phyloP scores from a whole-genome alignment of 768 basidiomycete genomes.

The Piloderma croceum region DNA sequence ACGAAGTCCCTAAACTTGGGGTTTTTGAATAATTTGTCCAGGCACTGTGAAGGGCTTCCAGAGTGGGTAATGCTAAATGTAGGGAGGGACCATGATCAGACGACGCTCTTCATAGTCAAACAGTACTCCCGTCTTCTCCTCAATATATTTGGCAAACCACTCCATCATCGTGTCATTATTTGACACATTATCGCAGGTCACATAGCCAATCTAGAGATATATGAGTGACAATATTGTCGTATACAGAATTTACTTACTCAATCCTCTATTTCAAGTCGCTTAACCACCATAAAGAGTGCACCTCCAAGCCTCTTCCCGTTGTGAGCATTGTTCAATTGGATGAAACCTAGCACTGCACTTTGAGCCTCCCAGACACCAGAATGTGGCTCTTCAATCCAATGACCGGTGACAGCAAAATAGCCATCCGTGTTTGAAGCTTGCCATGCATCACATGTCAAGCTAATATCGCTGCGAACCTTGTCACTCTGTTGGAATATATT shows the following conservation, averaged over 20 bases:
- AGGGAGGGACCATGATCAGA: constrained; percentile 24
- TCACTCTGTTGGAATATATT: constrained; percentile 7
- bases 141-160: constrained; percentile 13
- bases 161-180: no score
- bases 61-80: constrained; percentile 26
- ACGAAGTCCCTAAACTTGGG: constrained; percentile 18
- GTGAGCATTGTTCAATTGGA: constrained; percentile 33
- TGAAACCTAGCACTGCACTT: constrained; percentile 30
- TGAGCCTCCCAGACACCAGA: constrained; percentile 28
- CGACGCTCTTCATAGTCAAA: constrained; percentile 1
- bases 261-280: constrained; percentile 20
- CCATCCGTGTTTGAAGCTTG: constrained; percentile 32
- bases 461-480: constrained; percentile 18
- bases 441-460: constrained; percentile 36
- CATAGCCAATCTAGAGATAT: no score
- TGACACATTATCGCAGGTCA: no score
- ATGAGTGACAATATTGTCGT: no score
- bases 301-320: constrained; percentile 31
- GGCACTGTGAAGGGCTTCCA: constrained; percentile 25
- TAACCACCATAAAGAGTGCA: constrained; percentile 31
- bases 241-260: constrained; percentile 22
- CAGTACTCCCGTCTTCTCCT: constrained; percentile 1
- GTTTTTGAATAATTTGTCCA: constrained; percentile 16
- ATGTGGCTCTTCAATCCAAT: no score
- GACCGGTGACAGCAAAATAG: constrained; percentile 37